phyloP scores from a whole-genome alignment of 106 monocot genomes.

The Xerophyta viscosa region DNA sequence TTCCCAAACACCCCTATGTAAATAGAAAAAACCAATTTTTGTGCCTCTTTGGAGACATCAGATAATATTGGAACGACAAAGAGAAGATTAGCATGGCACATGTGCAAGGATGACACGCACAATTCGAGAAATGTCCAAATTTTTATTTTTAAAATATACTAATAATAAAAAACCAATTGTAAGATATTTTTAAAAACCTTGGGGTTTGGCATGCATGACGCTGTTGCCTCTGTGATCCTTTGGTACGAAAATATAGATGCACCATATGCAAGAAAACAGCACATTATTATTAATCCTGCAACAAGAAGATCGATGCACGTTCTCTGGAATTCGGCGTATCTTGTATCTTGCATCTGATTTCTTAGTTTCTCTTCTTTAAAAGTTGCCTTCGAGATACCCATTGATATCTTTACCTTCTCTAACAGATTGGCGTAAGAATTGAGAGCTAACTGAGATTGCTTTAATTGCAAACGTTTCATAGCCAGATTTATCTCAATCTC shows the following conservation, averaged over 20 bases:
- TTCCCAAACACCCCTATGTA: no score
- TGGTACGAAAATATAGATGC: slow-evolving; percentile 59
- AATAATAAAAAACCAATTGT: no score
- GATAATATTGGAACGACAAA: no score
- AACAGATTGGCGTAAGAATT: slow-evolving; percentile 56
- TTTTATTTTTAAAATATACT: no score
- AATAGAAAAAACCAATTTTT: no score
- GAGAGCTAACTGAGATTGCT: slow-evolving; percentile 56
- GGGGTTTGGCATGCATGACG: slow-evolving; percentile 31
- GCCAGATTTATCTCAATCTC: slow-evolving; percentile 61
- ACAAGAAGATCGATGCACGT: slow-evolving; percentile 75
- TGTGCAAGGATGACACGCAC: no score
- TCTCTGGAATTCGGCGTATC: slow-evolving; percentile 52
- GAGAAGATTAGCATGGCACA: no score
- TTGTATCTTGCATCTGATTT: slow-evolving; percentile 60
- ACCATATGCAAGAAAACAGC: slow-evolving; percentile 53
- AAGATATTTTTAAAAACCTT: slow-evolving; percentile 45
- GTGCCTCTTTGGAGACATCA: no score
- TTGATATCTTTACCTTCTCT: slow-evolving; percentile 62
- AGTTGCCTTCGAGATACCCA: slow-evolving; percentile 60
- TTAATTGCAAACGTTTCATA: slow-evolving; percentile 62
- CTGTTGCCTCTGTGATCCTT: slow-evolving; percentile 63
- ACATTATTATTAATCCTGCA: slow-evolving; percentile 80
- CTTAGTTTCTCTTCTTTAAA: slow-evolving; percentile 87
- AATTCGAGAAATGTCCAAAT: no score